Conservation (phyloP, 176 grass and related monocot species). For the Sorghum bicolor region DNA sequence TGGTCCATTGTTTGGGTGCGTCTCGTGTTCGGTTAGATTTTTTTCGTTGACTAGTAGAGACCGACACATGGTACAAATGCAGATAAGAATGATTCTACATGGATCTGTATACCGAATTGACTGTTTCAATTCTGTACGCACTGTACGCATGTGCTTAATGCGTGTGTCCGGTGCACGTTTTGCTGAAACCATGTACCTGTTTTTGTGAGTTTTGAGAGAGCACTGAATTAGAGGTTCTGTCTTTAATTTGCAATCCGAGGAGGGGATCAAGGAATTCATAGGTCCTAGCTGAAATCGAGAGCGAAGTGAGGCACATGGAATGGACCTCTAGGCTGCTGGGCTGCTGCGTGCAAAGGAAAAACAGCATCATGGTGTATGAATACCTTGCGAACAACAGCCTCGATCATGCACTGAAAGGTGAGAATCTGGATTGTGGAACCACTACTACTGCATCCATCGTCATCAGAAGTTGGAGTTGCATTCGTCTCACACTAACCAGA, state of each 20-base stretch:
- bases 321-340: conserved; percentile 46
- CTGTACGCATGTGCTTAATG: too few relatives aligned
- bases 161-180: too few relatives aligned
- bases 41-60: too few relatives aligned
- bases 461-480: background rate
- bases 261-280: conserved; percentile 63
- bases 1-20: too few relatives aligned
- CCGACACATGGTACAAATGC: too few relatives aligned
- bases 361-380: conserved; percentile 49
- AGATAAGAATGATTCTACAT: too few relatives aligned
- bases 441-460: background rate
- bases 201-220: conserved; percentile 40
- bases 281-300: conserved; percentile 58
- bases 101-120: too few relatives aligned
- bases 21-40: too few relatives aligned
- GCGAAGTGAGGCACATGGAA: conserved; percentile 42
- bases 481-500: background rate
- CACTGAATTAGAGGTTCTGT: conserved; percentile 45
- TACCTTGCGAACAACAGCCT: conserved; percentile 56
- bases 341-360: conserved; percentile 47
- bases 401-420: conserved; percentile 46
- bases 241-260: conserved; percentile 42
- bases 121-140: too few relatives aligned
- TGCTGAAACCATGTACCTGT: too few relatives aligned
- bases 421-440: background rate